These are phyloP conservation scores for Trichoderma sp. DNA, from an alignment of 2,329 filamentous ascomycete species.

Conservation along the genomic window DNA sequence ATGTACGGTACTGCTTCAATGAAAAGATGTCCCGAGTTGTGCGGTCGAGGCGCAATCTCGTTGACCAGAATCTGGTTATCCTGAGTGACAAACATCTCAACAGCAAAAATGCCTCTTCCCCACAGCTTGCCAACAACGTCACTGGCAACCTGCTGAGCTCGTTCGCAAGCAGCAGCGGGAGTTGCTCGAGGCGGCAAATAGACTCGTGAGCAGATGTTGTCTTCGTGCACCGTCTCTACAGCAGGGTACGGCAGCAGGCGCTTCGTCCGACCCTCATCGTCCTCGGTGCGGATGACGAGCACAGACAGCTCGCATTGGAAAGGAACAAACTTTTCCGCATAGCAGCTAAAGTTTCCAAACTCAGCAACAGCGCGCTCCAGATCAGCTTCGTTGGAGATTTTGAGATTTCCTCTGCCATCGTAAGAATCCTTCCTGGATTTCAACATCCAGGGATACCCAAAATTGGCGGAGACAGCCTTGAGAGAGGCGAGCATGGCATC, in stretches of 20 bases:
- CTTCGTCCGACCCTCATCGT: constrained; percentile 54
- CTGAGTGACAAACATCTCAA: constrained; percentile 88
- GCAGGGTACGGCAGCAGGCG: constrained; percentile 74
- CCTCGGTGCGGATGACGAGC: constrained; percentile 90
- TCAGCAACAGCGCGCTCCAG: constrained; percentile 65
- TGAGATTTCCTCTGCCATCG: constrained; percentile 76
- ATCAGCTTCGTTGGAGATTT: constrained; percentile 48
- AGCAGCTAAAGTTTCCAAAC: constrained; percentile 71
- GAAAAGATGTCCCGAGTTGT: constrained; percentile 94
- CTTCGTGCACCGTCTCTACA: constrained; percentile 93
- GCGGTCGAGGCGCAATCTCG: constrained; percentile 77
- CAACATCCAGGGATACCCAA: constrained; percentile 87
- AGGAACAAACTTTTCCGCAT: constrained; percentile 86
- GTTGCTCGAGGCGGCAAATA: constrained; percentile 81
- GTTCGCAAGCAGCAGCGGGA: constrained; percentile 56
- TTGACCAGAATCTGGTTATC: constrained; percentile 71
- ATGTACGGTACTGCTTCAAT: constrained; percentile 85
- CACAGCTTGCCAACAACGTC: constrained; percentile 77
- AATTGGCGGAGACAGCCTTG: constrained; percentile 59
- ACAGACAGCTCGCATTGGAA: constrained; percentile 88
- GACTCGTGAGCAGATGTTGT: constrained; percentile 91
- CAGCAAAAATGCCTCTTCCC: constrained; percentile 92
- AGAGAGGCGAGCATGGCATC: constrained; percentile 62
- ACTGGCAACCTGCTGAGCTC: constrained; percentile 75
- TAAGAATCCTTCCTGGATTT: constrained; percentile 91